Percentiles rank a stretch among this genome's conserved stretches.
Conservation (phyloP, 768 basidiomycete species). For the Trametes cingulata region DNA sequence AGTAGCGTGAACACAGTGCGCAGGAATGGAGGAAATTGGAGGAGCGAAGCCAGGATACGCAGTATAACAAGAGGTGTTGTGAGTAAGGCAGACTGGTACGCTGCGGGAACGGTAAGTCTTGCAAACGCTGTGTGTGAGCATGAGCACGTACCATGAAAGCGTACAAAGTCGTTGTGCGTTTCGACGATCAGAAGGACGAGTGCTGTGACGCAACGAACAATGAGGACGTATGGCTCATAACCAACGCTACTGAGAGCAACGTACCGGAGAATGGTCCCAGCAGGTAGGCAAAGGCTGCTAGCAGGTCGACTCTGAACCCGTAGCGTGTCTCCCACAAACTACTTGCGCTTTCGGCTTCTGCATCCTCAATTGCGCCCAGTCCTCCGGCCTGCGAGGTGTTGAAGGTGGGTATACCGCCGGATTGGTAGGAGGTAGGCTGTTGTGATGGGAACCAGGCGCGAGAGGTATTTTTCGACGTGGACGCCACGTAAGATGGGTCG, state of each 20-base stretch:
- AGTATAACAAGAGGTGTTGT: constrained; percentile 61
- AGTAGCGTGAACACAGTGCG: constrained; percentile 48
- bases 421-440: constrained; percentile 60
- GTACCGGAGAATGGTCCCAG: constrained; percentile 73
- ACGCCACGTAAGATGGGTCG: constrained; percentile 38
- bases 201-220: constrained; percentile 40
- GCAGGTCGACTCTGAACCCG: constrained; percentile 64
- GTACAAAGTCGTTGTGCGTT: constrained; percentile 73
- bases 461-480: constrained; percentile 27
- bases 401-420: constrained; percentile 64
- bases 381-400: constrained; percentile 44
- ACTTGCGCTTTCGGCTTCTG: constrained; percentile 41
- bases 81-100: constrained; percentile 77
- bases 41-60: constrained; percentile 53
- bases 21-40: constrained; percentile 56
- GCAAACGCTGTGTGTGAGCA: background rate
- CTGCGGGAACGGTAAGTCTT: constrained; percentile 38
- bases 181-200: constrained; percentile 68
- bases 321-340: constrained; percentile 74
- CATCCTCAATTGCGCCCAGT: constrained; percentile 36
- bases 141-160: constrained; percentile 65
- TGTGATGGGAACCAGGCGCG: constrained; percentile 51
- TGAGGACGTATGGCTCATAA: background rate
- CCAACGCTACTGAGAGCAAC: constrained; percentile 22
- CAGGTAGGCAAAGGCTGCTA: constrained; percentile 65